Evolutionary conservation across 1,284 basidiomycete genomes (phyloP).

Genomic region (Fomitopsis betulina): DNA sequence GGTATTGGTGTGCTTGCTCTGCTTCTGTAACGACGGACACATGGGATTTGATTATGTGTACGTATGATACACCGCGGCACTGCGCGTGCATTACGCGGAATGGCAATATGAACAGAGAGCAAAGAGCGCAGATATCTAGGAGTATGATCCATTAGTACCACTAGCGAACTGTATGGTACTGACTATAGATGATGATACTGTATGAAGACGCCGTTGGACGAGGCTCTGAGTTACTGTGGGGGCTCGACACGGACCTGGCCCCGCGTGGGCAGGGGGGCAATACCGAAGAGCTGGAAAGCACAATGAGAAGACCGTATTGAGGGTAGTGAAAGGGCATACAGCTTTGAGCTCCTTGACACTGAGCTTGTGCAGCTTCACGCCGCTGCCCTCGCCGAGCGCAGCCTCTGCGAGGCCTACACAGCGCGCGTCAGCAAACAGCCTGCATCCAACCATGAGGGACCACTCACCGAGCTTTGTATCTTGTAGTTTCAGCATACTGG

Average conservation of each 20-base stretch:
- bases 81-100: not conserved
- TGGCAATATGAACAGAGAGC: not conserved
- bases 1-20: not conserved
- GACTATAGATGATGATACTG: not conserved
- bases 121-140: not conserved
- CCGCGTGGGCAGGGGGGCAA: not conserved
- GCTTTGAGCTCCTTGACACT: conserved; percentile 60
- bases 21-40: not conserved
- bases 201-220: too few species aligned
- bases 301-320: not conserved
- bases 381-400: conserved; percentile 61
- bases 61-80: not conserved
- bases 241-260: not conserved
- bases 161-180: not conserved
- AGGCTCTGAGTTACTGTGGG: not conserved
- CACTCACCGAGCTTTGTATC: conserved; percentile 54
- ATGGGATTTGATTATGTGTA: not conserved
- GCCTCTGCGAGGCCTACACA: conserved; percentile 52
- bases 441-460: not conserved
- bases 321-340: conserved; percentile 20
- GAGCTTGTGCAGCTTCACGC: conserved; percentile 52
- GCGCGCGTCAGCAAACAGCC: not conserved
- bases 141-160: not conserved
- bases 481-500: conserved; percentile 59
- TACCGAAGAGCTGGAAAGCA: conserved; percentile 14